These are phyloP conservation scores for Diaporthe sp. DNA, from an alignment of 2,329 filamentous ascomycete genomes.

Conservation along the genomic window DNA sequence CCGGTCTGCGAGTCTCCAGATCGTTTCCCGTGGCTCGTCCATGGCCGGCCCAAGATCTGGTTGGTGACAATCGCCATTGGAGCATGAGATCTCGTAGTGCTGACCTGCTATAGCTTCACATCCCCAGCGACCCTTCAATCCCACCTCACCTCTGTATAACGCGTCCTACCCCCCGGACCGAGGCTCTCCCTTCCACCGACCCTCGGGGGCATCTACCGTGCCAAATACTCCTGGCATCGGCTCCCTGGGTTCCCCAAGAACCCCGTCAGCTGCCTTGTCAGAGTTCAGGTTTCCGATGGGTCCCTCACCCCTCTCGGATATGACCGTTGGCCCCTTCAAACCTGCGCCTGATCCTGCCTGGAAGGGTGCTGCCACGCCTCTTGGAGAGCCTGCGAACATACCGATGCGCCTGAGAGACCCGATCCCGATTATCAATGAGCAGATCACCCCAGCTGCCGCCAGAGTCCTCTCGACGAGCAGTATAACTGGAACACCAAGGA, in stretches of 20 bases:
- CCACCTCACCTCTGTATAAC: slow-evolving; percentile 63
- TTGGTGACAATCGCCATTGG: slow-evolving; percentile 37
- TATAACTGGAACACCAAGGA: slow-evolving; percentile 82
- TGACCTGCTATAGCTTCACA: slow-evolving; percentile 47
- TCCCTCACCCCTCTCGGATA: slow-evolving; percentile 52
- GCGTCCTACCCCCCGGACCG: slow-evolving; percentile 65
- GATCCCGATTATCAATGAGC: slow-evolving; percentile 65
- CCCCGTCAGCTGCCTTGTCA: slow-evolving; percentile 57
- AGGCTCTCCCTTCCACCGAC: slow-evolving; percentile 49
- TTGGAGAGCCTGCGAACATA: slow-evolving; percentile 48
- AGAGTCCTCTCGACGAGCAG: slow-evolving; percentile 83
- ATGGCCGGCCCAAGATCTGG: slow-evolving; percentile 57
- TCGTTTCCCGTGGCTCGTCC: slow-evolving; percentile 62
- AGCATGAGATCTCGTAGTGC: background rate
- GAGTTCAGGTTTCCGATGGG: slow-evolving; percentile 68
- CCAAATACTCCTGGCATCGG: slow-evolving; percentile 56
- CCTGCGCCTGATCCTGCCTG: slow-evolving; percentile 36
- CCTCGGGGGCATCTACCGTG: slow-evolving; percentile 53
- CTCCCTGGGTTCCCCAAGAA: slow-evolving; percentile 51
- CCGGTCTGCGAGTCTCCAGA: slow-evolving; percentile 85
- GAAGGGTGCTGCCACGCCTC: slow-evolving; percentile 42
- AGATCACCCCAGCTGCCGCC: slow-evolving; percentile 67
- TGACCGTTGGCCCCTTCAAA: slow-evolving; percentile 36
- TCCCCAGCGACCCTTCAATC: slow-evolving; percentile 56
- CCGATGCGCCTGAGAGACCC: slow-evolving; percentile 55